Percentiles rank a stretch among this genome's conserved stretches.
Evolutionary conservation across 306 rosid species (phyloP).

Genomic region (Pyrus bretschneideri): DNA sequence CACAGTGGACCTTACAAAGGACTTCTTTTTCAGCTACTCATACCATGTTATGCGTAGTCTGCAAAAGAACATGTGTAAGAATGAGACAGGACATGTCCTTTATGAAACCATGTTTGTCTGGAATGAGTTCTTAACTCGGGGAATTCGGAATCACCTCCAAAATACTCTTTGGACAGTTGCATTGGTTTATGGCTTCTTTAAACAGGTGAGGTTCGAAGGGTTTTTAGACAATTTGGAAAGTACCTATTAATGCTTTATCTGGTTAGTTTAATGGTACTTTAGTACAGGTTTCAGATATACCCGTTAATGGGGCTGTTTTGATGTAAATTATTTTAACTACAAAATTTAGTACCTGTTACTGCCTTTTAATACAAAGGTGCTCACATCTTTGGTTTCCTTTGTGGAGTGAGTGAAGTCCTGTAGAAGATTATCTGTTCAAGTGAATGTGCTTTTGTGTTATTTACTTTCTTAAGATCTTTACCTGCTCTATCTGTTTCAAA

Average conservation of each 20-base stretch:
- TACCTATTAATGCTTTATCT: not conserved
- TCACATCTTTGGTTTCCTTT: not conserved
- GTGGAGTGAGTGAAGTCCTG: not conserved
- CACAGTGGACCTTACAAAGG: conserved; percentile 95
- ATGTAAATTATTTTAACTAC: not conserved
- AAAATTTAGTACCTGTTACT: not conserved
- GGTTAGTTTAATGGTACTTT: not conserved
- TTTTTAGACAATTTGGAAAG: not conserved
- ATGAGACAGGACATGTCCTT: conserved; percentile 42
- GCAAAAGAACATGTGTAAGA: conserved; percentile 73
- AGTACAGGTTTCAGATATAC: not conserved
- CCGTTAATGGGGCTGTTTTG: not conserved
- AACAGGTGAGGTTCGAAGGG: conserved; percentile 55
- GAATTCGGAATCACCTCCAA: conserved; percentile 69
- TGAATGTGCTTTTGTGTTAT: not conserved
- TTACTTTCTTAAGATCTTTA: not conserved
- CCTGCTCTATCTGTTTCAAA: not conserved
- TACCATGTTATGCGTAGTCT: conserved; percentile 91
- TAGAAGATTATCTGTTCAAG: not conserved
- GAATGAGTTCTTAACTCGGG: conserved; percentile 94
- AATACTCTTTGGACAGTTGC: conserved; percentile 91
- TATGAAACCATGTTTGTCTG: conserved; percentile 94
- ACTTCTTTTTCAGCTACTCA: conserved; percentile 98
- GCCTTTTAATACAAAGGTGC: not conserved
- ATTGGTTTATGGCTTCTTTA: conserved; percentile 81